Base-by-base conservation (phyloP, 345 rosid genomes). In the Arabis alpina region DNA sequence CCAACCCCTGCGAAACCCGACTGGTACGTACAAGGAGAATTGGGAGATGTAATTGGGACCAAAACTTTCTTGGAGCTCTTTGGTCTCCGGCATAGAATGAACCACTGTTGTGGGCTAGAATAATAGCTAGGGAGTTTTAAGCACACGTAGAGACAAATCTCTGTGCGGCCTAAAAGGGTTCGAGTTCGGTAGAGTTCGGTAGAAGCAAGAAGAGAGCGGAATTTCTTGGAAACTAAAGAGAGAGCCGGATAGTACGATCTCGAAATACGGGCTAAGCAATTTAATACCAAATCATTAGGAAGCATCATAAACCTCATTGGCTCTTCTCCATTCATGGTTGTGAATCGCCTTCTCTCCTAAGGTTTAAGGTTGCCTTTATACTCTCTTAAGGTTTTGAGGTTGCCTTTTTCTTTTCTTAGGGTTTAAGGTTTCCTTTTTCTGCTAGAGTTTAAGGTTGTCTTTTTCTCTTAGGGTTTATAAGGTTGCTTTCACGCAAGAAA, bases 1-100 rank as follows among this genome's bases (percentile, higher is more conserved):
- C 85, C 88, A 8, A 84, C 44, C 39, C 39, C 7, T 36, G 10
- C 39, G 39, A 36, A 36, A 36, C 8, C 39, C 39, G 39, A 6
- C 39, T 36, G 39, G 39, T 36, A 36, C 39, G 9, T 36, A 36
- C 1, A 36, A 36, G 39, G 39, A 36, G 9, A 36, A 36, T 32
- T 32, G 28, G 30, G 30, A 23, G 8, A 50, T 23, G 54, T 7
- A 10, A 24, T 14, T 2, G 41, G 42, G 42, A 34, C 61, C 14
- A 55, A 56, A 36, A 16, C 9, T 0, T 15, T 56, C 11, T 2
- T 36, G 27, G 44, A 36, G 23, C 44, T 56, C 5, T 5, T 36
- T 36, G 2, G 13, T 15, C 43, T 36, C n/a, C 3, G 15, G 47
- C 16, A 11, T 3, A 56, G 61, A 34, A 2, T 36, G 13, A 15